These are phyloP conservation scores for Clarireedia paspali DNA, from an alignment of 2,329 filamentous ascomycete genomes.

Conservation along the genomic window DNA sequence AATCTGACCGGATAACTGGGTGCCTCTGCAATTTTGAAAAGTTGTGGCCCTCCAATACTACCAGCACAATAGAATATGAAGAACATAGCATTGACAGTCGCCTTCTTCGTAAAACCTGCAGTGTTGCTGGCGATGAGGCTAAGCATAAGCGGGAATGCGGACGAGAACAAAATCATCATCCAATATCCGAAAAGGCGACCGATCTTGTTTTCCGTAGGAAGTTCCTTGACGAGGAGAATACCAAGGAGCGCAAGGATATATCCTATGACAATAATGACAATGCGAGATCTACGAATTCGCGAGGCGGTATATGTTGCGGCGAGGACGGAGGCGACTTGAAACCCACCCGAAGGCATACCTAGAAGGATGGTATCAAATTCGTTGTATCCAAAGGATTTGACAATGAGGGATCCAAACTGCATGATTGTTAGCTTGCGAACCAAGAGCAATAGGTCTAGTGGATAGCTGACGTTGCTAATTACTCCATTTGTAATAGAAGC, in stretches of 20 bases:
- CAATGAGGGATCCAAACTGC: conserved; percentile 30
- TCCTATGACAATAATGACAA: conserved; percentile 12
- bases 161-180: conserved; percentile 58
- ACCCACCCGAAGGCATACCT: conserved; percentile 54
- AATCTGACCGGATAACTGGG: conserved; percentile 36
- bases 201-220: conserved; percentile 43
- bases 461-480: neutral
- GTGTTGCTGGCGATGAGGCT: conserved; percentile 47
- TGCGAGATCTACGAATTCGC: conserved; percentile 9
- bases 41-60: conserved; percentile 1
- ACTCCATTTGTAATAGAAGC: conserved; percentile 32
- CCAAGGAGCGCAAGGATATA: conserved; percentile 46
- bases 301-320: conserved; percentile 11
- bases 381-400: conserved; percentile 30
- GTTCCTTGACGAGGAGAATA: conserved; percentile 47
- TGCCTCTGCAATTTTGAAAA: conserved; percentile 3
- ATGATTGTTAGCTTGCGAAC: conserved; percentile 28
- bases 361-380: conserved; percentile 30
- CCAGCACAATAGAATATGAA: conserved; percentile 7
- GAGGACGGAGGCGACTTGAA: conserved; percentile 2
- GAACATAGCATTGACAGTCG: conserved; percentile 4
- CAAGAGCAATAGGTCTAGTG: neutral
- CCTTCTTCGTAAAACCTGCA: conserved; percentile 4
- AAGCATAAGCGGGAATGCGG: conserved; percentile 18
- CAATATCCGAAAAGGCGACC: conserved; percentile 40